Evolutionary conservation across 108 stramenopile genomes (phyloP).

Genomic region (Skeletonema menzelii): DNA sequence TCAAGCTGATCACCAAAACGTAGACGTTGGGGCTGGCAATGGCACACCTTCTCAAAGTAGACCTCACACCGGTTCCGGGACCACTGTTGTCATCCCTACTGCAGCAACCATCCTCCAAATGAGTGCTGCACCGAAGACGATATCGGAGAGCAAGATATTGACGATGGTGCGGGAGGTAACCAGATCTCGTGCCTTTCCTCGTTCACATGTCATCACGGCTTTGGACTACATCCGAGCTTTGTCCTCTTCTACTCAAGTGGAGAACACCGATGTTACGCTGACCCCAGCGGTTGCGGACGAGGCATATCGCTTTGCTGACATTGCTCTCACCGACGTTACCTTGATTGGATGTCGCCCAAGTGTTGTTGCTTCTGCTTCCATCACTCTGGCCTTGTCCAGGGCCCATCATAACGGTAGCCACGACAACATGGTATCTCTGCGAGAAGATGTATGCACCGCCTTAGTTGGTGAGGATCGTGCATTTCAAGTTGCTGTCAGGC

Average conservation of each 20-base stretch:
- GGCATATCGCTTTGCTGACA: conserved; percentile 24
- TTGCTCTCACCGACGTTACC: not conserved
- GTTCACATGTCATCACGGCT: conserved; percentile 16
- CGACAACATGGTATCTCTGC: conserved; percentile 5
- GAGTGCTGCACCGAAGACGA: conserved; percentile 31
- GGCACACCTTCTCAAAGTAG: not conserved
- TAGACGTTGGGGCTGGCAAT: not conserved
- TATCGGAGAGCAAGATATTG: conserved; percentile 19
- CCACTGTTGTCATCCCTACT: conserved; percentile 6
- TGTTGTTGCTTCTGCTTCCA: conserved; percentile 27
- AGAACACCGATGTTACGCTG: not conserved
- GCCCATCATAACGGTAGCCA: not conserved
- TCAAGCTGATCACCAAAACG: conserved; percentile 1
- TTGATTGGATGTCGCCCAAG: conserved; percentile 8
- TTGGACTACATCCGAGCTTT: conserved; percentile 32
- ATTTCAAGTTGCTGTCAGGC: conserved; percentile 1
- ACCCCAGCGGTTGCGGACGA: conserved; percentile 10
- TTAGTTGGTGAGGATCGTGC: conserved; percentile 10
- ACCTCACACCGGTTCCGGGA: not conserved
- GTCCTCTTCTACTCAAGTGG: not conserved
- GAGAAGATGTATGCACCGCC: conserved; percentile 10
- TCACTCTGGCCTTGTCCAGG: conserved; percentile 9
- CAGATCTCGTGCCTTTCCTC: conserved; percentile 30
- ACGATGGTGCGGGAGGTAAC: conserved; percentile 31
- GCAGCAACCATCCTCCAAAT: conserved; percentile 28